Base-by-base conservation (phyloP, 2,329 filamentous ascomycete species). In the Zymoseptoria pseudotritici region DNA sequence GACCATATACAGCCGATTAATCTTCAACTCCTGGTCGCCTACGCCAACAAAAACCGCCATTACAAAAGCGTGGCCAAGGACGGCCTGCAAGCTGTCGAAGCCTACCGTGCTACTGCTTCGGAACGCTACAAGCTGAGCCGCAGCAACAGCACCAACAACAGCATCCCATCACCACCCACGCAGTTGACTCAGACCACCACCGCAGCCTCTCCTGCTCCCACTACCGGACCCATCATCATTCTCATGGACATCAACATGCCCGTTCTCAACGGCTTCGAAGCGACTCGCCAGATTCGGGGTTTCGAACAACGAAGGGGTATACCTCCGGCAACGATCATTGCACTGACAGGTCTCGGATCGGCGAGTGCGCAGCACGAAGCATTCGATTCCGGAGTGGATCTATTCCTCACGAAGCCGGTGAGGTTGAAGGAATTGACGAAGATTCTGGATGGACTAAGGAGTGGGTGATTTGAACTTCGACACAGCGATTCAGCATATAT, bases 171-270 rank as follows among this genome's bases (percentile, higher is more conserved):
- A 17, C 6, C 17, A 46, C 36, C 36, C 0, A 46, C 36, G 2
- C 17, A 2, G 2, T 46, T n/a, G 36, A n/a, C 17, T n/a, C 36
- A 46, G 17, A 46, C 36, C 36, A 6, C 2, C 36, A 4, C 36
- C 13, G 36, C 4, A 4, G 36, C 17, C 36, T 46, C 36, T 46
- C 7, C 13, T 6, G 36, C 36, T 46, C 36, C 36, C 36, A 46
- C 36, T 5, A 46, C 36, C 36, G 36, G 36, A 46, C 36, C 36
- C 11, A 46, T 46, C 36, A 26, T 80, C 49, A 75, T 82, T 2
- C 74, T 82, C 4, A 82, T 82, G 79, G 80, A 72, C 53, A 68
- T 73, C 57, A 69, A 66, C 56, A 73, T 73, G 71, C 71, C 71
- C 3, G 53, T 67, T 1, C 58, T 72, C 10, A 65, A 72, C 55